phyloP scores from a whole-genome alignment of 148 eudicot genomes.

The Spergularia bocconei region DNA sequence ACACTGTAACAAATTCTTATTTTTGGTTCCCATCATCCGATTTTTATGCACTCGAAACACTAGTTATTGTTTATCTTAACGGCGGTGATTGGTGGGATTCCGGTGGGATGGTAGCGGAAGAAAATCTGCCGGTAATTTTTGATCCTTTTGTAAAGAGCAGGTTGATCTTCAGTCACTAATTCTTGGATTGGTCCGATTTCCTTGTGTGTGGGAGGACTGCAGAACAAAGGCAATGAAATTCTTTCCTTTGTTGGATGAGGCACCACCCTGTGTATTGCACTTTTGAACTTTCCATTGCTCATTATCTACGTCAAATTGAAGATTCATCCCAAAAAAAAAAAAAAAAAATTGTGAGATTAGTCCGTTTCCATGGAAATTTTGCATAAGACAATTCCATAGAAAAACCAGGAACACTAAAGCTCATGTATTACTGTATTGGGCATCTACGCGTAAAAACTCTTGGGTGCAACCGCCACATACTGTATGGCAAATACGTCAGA shows the following conservation, averaged over 20 bases:
- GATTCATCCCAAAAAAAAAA: neutral
- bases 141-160: constrained; percentile 8
- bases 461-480: too few species aligned
- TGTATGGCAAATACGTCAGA: too few species aligned
- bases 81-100: neutral
- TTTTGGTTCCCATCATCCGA: too few species aligned
- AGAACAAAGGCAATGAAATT: constrained; percentile 7
- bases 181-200: constrained; percentile 20
- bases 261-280: constrained; percentile 2
- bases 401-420: too few species aligned
- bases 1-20: too few species aligned
- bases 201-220: constrained; percentile 4
- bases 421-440: too few species aligned
- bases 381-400: too few species aligned
- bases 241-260: neutral
- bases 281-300: neutral
- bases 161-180: constrained; percentile 12
- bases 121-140: constrained; percentile 6
- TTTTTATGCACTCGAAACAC: too few species aligned
- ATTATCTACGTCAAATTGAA: neutral
- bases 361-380: too few species aligned
- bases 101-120: constrained; percentile 23
- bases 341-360: neutral
- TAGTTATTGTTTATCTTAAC: constrained; percentile 8
- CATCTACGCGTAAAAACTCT: too few species aligned